Percentiles rank a stretch among this genome's conserved stretches.
phyloP scores from a whole-genome alignment of 345 rosid species.

The Eutrema japonicum region DNA sequence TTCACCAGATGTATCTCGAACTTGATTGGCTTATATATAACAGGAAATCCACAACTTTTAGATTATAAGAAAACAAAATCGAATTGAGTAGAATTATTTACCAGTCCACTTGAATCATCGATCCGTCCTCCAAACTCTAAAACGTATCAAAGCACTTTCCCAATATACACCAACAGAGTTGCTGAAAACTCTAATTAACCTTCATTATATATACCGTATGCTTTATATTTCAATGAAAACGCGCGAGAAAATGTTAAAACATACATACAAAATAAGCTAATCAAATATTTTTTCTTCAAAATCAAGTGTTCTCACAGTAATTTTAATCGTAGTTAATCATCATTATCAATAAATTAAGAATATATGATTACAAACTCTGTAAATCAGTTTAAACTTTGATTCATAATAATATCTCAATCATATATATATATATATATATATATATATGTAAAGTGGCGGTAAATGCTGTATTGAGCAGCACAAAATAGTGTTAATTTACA shows the following conservation, averaged over 20 bases:
- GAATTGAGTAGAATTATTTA: not conserved
- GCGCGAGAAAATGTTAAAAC: not conserved
- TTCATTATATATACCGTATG: not conserved
- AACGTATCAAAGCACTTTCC: not conserved
- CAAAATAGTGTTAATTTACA: not conserved
- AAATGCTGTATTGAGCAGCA: not conserved
- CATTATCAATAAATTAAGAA: not conserved
- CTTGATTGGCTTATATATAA: not conserved
- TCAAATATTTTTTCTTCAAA: not conserved
- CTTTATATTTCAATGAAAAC: not conserved
- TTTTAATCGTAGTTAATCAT: not conserved
- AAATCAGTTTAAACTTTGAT: not conserved
- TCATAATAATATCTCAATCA: not conserved
- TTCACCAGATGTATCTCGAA: not conserved
- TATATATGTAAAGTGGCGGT: too few relatives aligned
- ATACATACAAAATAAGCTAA: not conserved
- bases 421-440: not conserved
- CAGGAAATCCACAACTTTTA: not conserved
- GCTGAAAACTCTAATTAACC: not conserved
- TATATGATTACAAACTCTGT: not conserved
- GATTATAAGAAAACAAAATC: not conserved
- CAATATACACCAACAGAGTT: not conserved
- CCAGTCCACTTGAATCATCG: conserved; percentile 1
- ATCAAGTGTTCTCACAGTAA: not conserved
- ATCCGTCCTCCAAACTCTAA: not conserved